Base-by-base conservation (phyloP, 306 rosid genomes). In the Trifolium pratense region DNA sequence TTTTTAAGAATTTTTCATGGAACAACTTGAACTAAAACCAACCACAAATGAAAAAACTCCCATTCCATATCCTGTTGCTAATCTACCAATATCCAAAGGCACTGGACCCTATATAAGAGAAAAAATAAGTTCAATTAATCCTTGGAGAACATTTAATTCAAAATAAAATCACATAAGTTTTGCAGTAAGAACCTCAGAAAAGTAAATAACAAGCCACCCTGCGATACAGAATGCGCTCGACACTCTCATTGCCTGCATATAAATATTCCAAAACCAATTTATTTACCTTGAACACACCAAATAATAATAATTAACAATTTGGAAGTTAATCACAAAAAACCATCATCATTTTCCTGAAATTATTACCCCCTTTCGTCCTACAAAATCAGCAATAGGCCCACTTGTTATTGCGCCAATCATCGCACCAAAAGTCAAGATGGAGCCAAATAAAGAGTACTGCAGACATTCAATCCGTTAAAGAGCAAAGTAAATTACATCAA, bases 11-110 rank as follows among this genome's bases (percentile, higher is more conserved):
- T 60, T 25, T 60, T 74, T 57, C 71, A 71, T 36, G 60, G 13
- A 56, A 71, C 57, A 43, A 75, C 74, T 45, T 2, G 45, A 40
- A 10, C 45, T 40, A 40, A 40, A 43, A 75, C 78, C 45, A 58
- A 93, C 98, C 88, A 91, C 96, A 26, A 85, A 93, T 48, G 97
- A 93, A 78, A 87, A 93, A 42, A 91, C 86, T 78, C 98, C 98
- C 97, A 93, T 93, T 82, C 96, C 98, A 73, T 87, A 93, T 78
- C 98, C 98, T 15, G 93, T 93, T 71, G 92, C 92, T 77, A 91
- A 77, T 86, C 97, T 89, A 66, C 94, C 98, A 81, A 88, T 81
- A 85, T 89, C 89, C 88, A 93, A 84, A 80, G 84, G 65, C 70
- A 78, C 74, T 55, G 87, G 76, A 3, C 86, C 90, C 98, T 93